Conservation (phyloP, 139 green algal genomes). For the Raphidocelis subcapitata region DNA sequence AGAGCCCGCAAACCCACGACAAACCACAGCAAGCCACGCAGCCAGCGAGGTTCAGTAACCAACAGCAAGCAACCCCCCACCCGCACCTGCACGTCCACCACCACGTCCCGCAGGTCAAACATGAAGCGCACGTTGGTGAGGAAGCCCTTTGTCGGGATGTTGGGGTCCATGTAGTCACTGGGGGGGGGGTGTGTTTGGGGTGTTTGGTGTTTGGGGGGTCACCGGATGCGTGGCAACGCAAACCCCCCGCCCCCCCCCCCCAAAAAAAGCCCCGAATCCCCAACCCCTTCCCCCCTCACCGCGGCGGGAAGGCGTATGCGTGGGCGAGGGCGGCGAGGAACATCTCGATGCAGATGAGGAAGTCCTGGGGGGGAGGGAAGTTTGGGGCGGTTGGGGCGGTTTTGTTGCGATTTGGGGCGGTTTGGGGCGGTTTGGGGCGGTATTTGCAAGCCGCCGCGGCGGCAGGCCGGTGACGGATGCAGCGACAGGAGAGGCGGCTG, state of each 20-base stretch:
- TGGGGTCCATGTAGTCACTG: conserved; percentile 78
- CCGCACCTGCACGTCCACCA: conserved; percentile 60
- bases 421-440: too few species aligned
- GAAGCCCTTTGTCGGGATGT: conserved; percentile 55
- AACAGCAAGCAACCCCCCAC: background rate
- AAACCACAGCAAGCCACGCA: background rate
- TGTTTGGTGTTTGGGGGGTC: too few species aligned
- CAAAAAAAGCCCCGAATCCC: too few species aligned
- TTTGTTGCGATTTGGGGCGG: too few species aligned
- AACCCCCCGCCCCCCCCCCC: too few species aligned
- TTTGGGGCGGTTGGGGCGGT: too few species aligned
- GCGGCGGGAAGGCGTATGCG: conserved; percentile 88
- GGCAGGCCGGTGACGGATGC: too few species aligned
- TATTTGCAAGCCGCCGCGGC: too few species aligned
- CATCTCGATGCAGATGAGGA: conserved; percentile 98
- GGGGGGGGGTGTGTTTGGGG: conserved; percentile 9
- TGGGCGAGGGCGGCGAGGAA: conserved; percentile 90
- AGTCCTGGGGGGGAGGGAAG: too few species aligned
- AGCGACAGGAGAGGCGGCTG: too few species aligned
- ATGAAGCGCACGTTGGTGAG: conserved; percentile 78
- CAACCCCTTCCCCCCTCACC: conserved; percentile 31
- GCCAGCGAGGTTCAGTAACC: background rate
- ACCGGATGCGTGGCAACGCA: too few species aligned
- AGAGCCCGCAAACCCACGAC: background rate
- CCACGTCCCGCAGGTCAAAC: conserved; percentile 84